A percentile compares a stretch with the other conserved stretches of the same genome.
Evolutionary conservation across 257 asterid genomes (phyloP).

Genomic region (Nicotiana attenuata): DNA sequence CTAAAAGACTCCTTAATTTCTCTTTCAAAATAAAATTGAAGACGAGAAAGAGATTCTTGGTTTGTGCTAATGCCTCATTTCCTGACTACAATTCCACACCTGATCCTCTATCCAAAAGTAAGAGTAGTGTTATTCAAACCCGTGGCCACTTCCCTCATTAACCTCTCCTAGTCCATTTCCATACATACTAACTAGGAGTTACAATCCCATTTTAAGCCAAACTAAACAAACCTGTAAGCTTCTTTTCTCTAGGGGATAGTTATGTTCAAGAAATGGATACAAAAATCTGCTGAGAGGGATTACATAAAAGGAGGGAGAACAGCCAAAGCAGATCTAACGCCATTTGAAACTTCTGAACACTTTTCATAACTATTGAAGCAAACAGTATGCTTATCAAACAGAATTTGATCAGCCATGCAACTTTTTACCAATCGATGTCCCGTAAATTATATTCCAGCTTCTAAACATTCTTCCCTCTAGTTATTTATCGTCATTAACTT

Average conservation of each 20-base stretch:
- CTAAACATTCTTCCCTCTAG: not conserved
- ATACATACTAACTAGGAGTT: too few species aligned
- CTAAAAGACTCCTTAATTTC: not conserved
- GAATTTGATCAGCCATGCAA: constrained; percentile 7
- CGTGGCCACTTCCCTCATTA: not conserved
- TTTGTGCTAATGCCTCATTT: not conserved
- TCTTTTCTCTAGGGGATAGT: not conserved
- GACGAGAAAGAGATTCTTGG: not conserved
- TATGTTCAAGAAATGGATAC: not conserved
- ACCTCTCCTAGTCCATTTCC: not conserved
- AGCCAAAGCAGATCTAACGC: not conserved
- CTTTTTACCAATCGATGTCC: not conserved
- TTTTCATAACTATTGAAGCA: not conserved
- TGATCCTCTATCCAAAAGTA: not conserved
- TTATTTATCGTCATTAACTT: constrained; percentile 3
- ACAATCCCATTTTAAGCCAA: not conserved
- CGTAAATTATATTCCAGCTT: not conserved
- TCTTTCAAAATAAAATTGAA: not conserved
- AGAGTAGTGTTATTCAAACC: not conserved
- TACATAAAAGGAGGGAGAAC: not conserved
- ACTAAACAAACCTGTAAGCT: not conserved
- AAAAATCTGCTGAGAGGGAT: not conserved
- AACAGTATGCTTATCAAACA: constrained; percentile 7
- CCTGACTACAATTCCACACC: not conserved
- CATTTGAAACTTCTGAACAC: not conserved